Percentiles rank a stretch among this genome's conserved stretches.
These are phyloP conservation scores for Dacryopinax spathularia DNA, from an alignment of 768 basidiomycete species.

Conservation along the genomic window DNA sequence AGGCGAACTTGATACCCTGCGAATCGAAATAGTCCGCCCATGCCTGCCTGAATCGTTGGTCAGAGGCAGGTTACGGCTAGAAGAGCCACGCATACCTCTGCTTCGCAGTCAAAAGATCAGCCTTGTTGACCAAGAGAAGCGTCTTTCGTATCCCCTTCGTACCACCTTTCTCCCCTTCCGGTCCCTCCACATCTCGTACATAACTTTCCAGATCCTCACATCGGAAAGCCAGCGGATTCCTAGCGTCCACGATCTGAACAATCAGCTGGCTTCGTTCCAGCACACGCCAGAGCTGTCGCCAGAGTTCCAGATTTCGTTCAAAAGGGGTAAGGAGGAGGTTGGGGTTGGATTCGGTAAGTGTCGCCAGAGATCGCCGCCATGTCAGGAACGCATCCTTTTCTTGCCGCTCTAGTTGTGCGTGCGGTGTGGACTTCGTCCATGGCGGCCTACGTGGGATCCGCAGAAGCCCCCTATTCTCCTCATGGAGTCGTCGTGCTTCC, in stretches of 20 bases:
- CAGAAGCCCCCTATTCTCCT: conserved; percentile 55
- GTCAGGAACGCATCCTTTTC: conserved; percentile 84
- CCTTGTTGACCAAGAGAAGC: conserved; percentile 85
- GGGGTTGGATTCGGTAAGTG: conserved; percentile 46
- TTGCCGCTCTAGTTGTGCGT: conserved; percentile 65
- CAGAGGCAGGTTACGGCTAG: neutral
- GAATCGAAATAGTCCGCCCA: conserved; percentile 91
- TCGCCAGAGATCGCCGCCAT: conserved; percentile 80
- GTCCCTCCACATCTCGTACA: conserved; percentile 67
- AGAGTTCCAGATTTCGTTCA: conserved; percentile 94
- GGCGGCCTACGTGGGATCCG: conserved; percentile 69
- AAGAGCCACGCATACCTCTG: conserved; percentile 49
- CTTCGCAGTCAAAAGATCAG: conserved; percentile 72
- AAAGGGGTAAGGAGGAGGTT: conserved; percentile 87
- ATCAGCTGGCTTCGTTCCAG: conserved; percentile 87
- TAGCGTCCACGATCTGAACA: conserved; percentile 91
- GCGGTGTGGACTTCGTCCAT: conserved; percentile 73
- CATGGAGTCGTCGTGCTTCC: conserved; percentile 56
- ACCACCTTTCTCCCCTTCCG: conserved; percentile 66
- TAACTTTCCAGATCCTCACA: conserved; percentile 85
- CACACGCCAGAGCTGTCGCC: conserved; percentile 96
- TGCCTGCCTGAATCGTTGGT: conserved; percentile 34
- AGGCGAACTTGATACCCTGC: conserved; percentile 63
- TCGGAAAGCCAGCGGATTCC: conserved; percentile 83
- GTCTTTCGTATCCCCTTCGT: conserved; percentile 55